Conservation (phyloP, 768 basidiomycete species). For the Cystobasidium ongulense region DNA sequence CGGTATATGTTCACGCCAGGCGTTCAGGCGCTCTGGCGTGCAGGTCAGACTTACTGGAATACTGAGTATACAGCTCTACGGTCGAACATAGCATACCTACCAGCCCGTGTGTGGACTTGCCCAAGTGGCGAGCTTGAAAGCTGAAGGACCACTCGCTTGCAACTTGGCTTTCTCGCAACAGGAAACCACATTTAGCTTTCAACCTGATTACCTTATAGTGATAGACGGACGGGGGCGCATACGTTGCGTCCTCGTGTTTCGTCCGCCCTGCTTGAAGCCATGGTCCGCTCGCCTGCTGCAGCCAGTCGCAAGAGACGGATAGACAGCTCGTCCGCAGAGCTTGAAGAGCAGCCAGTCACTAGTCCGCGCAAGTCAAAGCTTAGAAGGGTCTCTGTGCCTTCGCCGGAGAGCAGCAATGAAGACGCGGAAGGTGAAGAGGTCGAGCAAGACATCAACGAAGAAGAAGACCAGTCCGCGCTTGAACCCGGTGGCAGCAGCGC, state of each 20-base stretch:
- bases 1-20: too few relatives aligned
- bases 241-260: background rate
- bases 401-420: background rate
- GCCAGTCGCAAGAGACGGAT: background rate
- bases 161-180: background rate
- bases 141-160: background rate
- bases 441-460: conserved; percentile 3
- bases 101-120: too few relatives aligned
- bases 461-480: background rate
- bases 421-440: background rate
- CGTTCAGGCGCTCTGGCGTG: too few relatives aligned
- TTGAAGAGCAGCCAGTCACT: background rate
- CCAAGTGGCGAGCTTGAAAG: too few relatives aligned
- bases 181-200: background rate
- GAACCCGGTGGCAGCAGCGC: background rate
- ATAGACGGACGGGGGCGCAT: background rate
- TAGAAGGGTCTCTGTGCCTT: background rate
- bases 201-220: background rate
- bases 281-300: background rate
- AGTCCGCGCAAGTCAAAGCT: background rate
- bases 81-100: too few relatives aligned
- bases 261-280: background rate
- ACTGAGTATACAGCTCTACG: too few relatives aligned
- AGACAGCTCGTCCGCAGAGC: background rate
- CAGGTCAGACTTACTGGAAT: too few relatives aligned